Percentiles rank a stretch among this genome's conserved stretches.
Conservation (phyloP, 257 asterid genomes). For the Mitragyna speciosa region DNA sequence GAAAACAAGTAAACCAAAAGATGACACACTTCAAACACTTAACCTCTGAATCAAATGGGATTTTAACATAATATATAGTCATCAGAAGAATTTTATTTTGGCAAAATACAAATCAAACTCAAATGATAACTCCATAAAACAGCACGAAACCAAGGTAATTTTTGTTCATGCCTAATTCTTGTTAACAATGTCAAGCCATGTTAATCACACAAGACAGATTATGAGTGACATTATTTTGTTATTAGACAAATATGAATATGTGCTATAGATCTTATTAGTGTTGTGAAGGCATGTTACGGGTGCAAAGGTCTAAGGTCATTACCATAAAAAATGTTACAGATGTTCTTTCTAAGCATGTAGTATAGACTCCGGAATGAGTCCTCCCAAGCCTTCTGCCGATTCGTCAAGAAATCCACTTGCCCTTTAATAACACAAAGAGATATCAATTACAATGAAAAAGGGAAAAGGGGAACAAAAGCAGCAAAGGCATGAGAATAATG, state of each 20-base stretch:
- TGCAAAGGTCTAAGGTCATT: conserved; percentile 21
- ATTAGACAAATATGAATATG: not conserved
- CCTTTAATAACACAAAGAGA: conserved; percentile 39
- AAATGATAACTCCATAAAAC: not conserved
- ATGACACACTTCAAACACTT: not conserved
- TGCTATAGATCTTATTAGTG: not conserved
- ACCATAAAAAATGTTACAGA: conserved; percentile 84
- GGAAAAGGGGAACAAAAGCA: conserved; percentile 18
- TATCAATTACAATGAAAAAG: not conserved
- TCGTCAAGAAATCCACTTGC: conserved; percentile 66
- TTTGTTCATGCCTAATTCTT: not conserved
- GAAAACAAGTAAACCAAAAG: not conserved
- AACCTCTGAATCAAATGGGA: not conserved
- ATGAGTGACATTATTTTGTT: not conserved
- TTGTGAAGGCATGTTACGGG: not conserved
- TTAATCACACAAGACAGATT: not conserved
- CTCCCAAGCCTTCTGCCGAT: conserved; percentile 83
- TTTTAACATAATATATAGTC: not conserved
- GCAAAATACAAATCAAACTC: not conserved
- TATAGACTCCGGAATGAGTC: conserved; percentile 87
- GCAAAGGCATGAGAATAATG: conserved; percentile 8
- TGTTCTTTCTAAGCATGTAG: conserved; percentile 78
- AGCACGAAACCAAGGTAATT: not conserved
- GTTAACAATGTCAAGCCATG: not conserved
- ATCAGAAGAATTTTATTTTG: not conserved